phyloP scores from a whole-genome alignment of 495 filamentous ascomycete genomes.

The Cercophora sp. region DNA sequence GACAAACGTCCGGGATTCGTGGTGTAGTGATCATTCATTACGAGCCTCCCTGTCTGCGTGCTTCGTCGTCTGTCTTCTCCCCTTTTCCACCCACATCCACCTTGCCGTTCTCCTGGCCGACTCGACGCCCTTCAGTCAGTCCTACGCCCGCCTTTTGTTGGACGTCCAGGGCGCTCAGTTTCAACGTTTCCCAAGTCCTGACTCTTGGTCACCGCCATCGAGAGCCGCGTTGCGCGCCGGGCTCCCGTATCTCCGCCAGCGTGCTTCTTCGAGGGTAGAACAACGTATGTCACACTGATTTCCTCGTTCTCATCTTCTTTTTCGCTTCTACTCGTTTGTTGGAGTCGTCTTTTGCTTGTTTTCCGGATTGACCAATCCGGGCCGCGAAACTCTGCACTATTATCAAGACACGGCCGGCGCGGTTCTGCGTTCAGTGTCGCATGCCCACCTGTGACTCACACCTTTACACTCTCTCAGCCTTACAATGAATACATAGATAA shows the following conservation, averaged over 20 bases:
- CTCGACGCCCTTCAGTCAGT: conserved; percentile 5
- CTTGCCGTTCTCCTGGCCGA: background rate
- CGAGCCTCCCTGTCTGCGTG: background rate
- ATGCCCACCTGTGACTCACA: conserved; percentile 30
- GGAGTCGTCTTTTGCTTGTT: conserved; percentile 7
- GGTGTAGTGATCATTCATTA: background rate
- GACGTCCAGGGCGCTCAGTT: no score
- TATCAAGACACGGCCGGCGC: background rate
- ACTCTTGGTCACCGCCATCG: background rate
- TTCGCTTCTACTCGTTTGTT: background rate
- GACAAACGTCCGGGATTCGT: background rate
- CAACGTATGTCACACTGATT: conserved; percentile 13
- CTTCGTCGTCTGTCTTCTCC: background rate
- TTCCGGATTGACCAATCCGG: conserved; percentile 21
- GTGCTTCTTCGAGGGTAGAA: no score
- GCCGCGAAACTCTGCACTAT: conserved; percentile 6
- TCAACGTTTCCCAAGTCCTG: no score
- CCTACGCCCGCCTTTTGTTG: conserved; percentile 5
- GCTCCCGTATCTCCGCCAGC: conserved; percentile 10
- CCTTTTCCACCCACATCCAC: conserved; percentile 6
- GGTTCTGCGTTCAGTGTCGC: conserved; percentile 19
- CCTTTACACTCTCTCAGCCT: conserved; percentile 16
- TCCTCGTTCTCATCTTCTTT: conserved; percentile 5
- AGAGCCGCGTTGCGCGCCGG: conserved; percentile 7
- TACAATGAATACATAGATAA: conserved; percentile 23